Evolutionary conservation across 2,329 filamentous ascomycete species (phyloP), one percentile per base, ranked within the genome.

Genomic region (Metarhizium guizhouense): DNA sequence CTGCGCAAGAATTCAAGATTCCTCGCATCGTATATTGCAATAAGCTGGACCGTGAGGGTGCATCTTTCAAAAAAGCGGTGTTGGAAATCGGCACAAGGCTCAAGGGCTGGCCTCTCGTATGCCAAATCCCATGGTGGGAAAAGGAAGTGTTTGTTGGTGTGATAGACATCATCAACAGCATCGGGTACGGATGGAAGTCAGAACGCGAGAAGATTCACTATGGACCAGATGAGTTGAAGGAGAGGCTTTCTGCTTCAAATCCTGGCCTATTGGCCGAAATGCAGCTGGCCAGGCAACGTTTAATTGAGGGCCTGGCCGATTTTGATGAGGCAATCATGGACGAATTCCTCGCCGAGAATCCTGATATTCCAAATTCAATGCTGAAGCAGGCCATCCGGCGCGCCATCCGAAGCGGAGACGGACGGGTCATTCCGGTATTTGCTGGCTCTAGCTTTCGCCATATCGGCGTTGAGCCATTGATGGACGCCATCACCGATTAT

Each of bases 71-170:
- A 30, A 83, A 87, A 54, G 93, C 93, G 0, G 86, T 97, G 1
- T 86, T 87, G 56, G 92, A 97, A 65, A 86, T 96, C 34, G 92
- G 88, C 3, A 78, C 85, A 0, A 82, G 90, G 54, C 77, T 99
- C 20, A 82, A 84, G 57, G 88, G 86, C 1, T 95, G 88, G 86
- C 94, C 94, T 3, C 84, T 94, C 14, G 85, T 97, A 8, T 96
- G 93, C 65, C 92, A 96, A 65, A 92, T 97, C 59, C 94, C 94
- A 0, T 96, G 92, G 90, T 97, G 92, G 83, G 83, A 88, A 5
- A 86, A 87, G 57, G 88, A 90, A 7, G 79, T 82, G 6, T 87
- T 97, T 62, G 82, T 85, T 29, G 94, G 94, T 30, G 82, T 97
- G 30, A 89, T 90, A 43, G 93, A 99, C 73, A 84, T 88, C 43